phyloP scores from a whole-genome alignment of 164 flowering plant genomes.

The Kingdonia uniflora region DNA sequence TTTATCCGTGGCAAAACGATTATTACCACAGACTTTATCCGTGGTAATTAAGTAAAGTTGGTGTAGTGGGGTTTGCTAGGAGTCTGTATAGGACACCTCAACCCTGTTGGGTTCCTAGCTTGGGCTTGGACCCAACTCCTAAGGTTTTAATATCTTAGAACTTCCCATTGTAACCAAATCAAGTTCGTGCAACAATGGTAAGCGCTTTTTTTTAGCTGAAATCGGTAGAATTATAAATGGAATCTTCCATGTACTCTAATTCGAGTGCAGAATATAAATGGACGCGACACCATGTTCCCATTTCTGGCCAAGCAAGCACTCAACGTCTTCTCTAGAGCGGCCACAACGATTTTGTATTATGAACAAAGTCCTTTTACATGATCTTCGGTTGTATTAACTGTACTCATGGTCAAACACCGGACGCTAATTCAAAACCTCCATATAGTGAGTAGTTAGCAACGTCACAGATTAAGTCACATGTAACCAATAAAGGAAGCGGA shows the following conservation, averaged over 20 bases:
- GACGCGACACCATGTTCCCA: constrained; percentile 39
- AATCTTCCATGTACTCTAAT: constrained; percentile 31
- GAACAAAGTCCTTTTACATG: constrained; percentile 52
- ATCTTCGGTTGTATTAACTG: constrained; percentile 66
- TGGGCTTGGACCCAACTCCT: no score
- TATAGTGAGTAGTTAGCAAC: constrained; percentile 66
- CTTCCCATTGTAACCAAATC: constrained; percentile 43
- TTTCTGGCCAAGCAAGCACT: constrained; percentile 78
- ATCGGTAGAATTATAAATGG: constrained; percentile 66
- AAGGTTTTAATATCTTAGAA: constrained; percentile 46
- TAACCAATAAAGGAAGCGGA: no score
- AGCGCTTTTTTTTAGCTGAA: constrained; percentile 43
- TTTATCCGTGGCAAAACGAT: no score
- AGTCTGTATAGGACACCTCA: no score
- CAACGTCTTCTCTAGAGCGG: constrained; percentile 33
- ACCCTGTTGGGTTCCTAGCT: no score
- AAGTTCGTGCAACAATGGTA: constrained; percentile 43
- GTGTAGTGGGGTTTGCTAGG: no score
- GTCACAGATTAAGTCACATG: no score
- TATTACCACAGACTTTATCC: no score
- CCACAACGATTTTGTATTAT: constrained; percentile 60
- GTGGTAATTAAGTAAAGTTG: no score
- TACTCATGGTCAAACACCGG: constrained; percentile 89
- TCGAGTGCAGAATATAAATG: constrained; percentile 81
- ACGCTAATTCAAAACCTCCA: constrained; percentile 76